Evolutionary conservation across 495 filamentous ascomycete species (phyloP).

Genomic region (Aspergillus biplanus): DNA sequence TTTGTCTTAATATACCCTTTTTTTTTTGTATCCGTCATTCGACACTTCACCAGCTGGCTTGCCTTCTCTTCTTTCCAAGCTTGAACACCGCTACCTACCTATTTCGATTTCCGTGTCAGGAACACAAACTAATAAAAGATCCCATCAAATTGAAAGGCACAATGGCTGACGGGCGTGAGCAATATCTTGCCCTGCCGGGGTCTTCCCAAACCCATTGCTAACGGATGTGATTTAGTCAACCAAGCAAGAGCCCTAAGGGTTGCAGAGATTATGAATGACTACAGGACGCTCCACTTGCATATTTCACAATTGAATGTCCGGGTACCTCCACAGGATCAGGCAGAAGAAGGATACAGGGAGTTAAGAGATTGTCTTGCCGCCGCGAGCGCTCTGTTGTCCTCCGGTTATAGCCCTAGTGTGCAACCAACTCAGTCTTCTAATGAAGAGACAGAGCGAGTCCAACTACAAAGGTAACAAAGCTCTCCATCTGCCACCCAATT

Average conservation of each 20-base stretch:
- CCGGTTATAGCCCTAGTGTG: slow-evolving; percentile 64
- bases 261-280: slow-evolving; percentile 83
- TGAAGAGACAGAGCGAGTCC: slow-evolving; percentile 71
- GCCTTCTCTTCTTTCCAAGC: neutral
- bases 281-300: slow-evolving; percentile 78
- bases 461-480: slow-evolving; percentile 69
- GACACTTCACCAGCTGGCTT: slow-evolving; percentile 9
- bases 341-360: slow-evolving; percentile 76
- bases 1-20: slow-evolving; percentile 2
- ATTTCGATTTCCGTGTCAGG: neutral
- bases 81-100: neutral
- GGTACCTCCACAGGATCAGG: slow-evolving; percentile 65
- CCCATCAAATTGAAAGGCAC: slow-evolving; percentile 2
- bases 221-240: slow-evolving; percentile 63
- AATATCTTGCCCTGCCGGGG: slow-evolving; percentile 10
- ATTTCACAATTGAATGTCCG: slow-evolving; percentile 71
- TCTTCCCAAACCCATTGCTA: neutral
- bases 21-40: slow-evolving; percentile 12
- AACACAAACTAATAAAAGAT: neutral
- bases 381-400: slow-evolving; percentile 72
- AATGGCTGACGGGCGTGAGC: slow-evolving; percentile 69
- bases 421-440: slow-evolving; percentile 55
- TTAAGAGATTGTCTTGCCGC: slow-evolving; percentile 75
- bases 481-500: neutral
- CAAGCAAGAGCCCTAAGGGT: slow-evolving; percentile 79